Evolutionary conservation across 1,139 yeast species (phyloP).

Genomic region (Pichia norvegensis): DNA sequence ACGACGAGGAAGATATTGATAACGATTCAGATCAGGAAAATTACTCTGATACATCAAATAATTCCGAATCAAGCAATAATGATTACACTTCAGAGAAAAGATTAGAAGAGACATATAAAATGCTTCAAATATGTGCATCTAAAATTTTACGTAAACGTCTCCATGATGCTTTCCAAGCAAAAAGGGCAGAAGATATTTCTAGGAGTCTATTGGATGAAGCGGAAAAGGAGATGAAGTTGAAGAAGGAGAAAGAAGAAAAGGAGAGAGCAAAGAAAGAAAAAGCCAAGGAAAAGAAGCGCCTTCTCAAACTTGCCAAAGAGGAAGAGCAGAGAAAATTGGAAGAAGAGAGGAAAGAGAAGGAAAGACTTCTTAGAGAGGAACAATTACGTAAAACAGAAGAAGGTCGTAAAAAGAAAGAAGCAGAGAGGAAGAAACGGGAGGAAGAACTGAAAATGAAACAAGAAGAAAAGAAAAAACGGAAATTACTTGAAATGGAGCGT

Average conservation of each 20-base stretch:
- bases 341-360: slow-evolving; percentile 56
- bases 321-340: slow-evolving; percentile 59
- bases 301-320: slow-evolving; percentile 64
- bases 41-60: slow-evolving; percentile 17
- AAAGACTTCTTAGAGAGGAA: slow-evolving; percentile 43
- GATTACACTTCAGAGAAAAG: slow-evolving; percentile 51
- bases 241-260: slow-evolving; percentile 65
- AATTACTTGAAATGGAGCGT: slow-evolving; percentile 36
- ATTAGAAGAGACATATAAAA: slow-evolving; percentile 66
- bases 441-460: slow-evolving; percentile 38
- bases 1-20: slow-evolving; percentile 15
- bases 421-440: slow-evolving; percentile 42
- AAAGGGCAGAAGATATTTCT: slow-evolving; percentile 66
- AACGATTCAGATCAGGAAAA: slow-evolving; percentile 17
- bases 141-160: slow-evolving; percentile 66
- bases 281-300: slow-evolving; percentile 69
- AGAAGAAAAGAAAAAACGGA: slow-evolving; percentile 33
- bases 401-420: slow-evolving; percentile 45
- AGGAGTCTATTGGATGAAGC: slow-evolving; percentile 67
- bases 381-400: slow-evolving; percentile 49
- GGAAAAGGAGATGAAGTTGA: slow-evolving; percentile 65
- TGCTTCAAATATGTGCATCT: slow-evolving; percentile 70
- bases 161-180: slow-evolving; percentile 64
- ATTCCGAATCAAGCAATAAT: slow-evolving; percentile 28
- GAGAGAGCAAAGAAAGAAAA: slow-evolving; percentile 67